These are phyloP conservation scores for Eucalyptus curtisii DNA, from an alignment of 345 rosid species.

Conservation along the genomic window DNA sequence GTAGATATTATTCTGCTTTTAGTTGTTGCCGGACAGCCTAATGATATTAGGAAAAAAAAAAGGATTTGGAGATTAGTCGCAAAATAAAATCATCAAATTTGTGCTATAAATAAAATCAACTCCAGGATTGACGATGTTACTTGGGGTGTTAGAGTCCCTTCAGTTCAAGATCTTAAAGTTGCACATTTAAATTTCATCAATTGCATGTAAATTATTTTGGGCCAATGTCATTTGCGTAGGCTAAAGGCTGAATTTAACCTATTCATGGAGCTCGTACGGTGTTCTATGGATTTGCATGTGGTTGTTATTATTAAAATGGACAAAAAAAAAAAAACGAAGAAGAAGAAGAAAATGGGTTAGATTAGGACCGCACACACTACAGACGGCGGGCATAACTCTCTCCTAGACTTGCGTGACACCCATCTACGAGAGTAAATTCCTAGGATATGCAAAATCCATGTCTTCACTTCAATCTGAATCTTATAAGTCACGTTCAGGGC, in stretches of 20 bases:
- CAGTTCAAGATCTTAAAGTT: background rate
- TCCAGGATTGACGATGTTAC: background rate
- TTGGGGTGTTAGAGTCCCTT: rapidly evolving
- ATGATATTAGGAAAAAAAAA: background rate
- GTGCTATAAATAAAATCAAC: background rate
- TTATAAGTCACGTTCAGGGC: background rate
- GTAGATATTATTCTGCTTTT: background rate
- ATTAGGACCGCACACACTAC: background rate
- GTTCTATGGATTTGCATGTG: background rate
- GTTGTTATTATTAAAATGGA: background rate
- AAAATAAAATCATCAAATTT: background rate
- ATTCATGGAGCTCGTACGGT: background rate
- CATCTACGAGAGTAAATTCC: background rate
- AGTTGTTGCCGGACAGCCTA: background rate
- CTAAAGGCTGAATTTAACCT: background rate
- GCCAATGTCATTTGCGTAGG: background rate
- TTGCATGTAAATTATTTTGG: background rate
- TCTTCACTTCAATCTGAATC: background rate
- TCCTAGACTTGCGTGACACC: background rate
- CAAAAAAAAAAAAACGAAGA: background rate
- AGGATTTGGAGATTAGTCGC: background rate
- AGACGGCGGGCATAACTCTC: background rate
- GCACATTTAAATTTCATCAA: background rate
- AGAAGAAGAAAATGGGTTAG: background rate
- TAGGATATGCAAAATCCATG: background rate